Conservation (phyloP, 2,329 filamentous ascomycete genomes). For the Stemphylium vesicarium region DNA sequence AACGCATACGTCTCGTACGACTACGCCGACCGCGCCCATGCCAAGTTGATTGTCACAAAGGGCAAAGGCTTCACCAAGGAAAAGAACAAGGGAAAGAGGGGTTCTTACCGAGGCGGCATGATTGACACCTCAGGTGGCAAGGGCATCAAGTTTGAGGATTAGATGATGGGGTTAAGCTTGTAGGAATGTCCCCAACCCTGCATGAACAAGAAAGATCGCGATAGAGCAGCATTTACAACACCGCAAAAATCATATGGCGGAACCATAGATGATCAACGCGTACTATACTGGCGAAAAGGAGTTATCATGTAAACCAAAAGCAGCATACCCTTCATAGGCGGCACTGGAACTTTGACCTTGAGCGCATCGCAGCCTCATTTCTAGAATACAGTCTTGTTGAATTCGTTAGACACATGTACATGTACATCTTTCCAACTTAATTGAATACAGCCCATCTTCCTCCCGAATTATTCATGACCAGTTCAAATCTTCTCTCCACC, state of each 20-base stretch:
- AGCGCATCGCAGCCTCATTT: not conserved
- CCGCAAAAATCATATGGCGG: not conserved
- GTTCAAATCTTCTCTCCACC: constrained; percentile 12
- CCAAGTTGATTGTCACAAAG: constrained; percentile 86
- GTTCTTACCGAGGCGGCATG: constrained; percentile 84
- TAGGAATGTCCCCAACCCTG: not conserved
- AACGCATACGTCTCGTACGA: constrained; percentile 85
- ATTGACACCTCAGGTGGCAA: constrained; percentile 85
- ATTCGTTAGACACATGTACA: constrained; percentile 9
- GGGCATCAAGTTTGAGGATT: constrained; percentile 94
- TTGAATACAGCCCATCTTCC: not conserved
- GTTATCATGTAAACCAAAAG: constrained; percentile 25
- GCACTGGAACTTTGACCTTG: constrained; percentile 1
- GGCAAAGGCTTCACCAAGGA: constrained; percentile 99
- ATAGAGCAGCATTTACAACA: not conserved
- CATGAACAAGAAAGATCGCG: not conserved
- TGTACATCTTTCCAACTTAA: not conserved
- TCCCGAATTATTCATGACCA: not conserved
- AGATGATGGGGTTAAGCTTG: constrained; percentile 5
- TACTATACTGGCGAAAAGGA: constrained; percentile 12
- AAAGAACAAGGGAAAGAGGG: constrained; percentile 88
- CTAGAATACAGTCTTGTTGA: not conserved
- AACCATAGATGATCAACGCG: not conserved
- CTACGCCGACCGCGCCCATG: constrained; percentile 87
- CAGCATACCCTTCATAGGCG: constrained; percentile 26